Evolutionary conservation across 2,329 filamentous ascomycete genomes (phyloP).

Genomic region (Colletotrichum costaricense): DNA sequence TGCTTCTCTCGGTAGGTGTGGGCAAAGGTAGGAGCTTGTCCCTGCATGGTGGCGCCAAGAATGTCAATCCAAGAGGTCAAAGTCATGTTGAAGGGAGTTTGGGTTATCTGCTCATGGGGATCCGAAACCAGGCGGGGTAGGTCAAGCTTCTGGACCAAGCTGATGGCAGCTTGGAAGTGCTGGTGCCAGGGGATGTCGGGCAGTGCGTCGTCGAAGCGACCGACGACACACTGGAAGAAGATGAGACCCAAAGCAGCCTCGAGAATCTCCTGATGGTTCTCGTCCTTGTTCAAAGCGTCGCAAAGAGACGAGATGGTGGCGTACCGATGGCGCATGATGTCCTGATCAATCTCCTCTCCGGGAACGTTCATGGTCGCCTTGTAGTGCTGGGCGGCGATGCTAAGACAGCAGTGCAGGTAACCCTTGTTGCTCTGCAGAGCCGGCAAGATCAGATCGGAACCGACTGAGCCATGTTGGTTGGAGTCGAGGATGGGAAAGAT

Average conservation of each 20-base stretch:
- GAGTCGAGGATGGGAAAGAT: constrained; percentile 94
- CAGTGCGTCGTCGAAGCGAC: constrained; percentile 83
- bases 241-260: constrained; percentile 95
- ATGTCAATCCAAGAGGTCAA: constrained; percentile 97
- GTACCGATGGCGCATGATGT: constrained; percentile 93
- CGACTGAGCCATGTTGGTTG: constrained; percentile 86
- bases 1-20: constrained; percentile 97
- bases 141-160: constrained; percentile 85
- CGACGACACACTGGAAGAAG: constrained; percentile 94
- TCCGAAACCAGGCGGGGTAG: constrained; percentile 76
- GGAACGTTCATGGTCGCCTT: constrained; percentile 79
- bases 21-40: constrained; percentile 86
- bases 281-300: constrained; percentile 81
- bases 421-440: constrained; percentile 91
- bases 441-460: constrained; percentile 85
- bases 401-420: constrained; percentile 95
- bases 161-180: constrained; percentile 92
- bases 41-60: constrained; percentile 91
- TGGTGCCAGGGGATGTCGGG: constrained; percentile 97
- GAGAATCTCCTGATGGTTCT: constrained; percentile 87
- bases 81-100: constrained; percentile 94
- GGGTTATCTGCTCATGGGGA: constrained; percentile 66
- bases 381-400: constrained; percentile 90
- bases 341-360: constrained; percentile 82
- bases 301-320: constrained; percentile 89